These are phyloP conservation scores for Colletotrichum euphorbiae DNA, from an alignment of 2,329 filamentous ascomycete genomes.

Conservation along the genomic window DNA sequence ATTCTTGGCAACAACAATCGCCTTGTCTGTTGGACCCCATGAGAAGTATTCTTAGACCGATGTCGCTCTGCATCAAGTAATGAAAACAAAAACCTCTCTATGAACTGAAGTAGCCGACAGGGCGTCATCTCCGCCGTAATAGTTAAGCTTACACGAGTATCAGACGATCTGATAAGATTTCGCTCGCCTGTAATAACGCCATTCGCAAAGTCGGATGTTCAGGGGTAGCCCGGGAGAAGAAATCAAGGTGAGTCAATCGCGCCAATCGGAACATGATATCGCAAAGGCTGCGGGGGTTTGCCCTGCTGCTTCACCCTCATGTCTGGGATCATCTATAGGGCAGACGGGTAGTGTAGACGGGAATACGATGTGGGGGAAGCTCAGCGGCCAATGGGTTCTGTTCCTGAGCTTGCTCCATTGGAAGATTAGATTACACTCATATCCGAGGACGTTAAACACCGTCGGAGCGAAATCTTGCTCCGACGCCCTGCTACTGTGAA, in stretches of 20 bases:
- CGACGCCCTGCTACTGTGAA: neutral
- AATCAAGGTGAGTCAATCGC: neutral
- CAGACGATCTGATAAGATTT: constrained; percentile 23
- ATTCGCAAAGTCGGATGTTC: neutral
- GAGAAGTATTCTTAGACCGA: neutral
- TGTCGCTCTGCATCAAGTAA: neutral
- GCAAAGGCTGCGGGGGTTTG: neutral
- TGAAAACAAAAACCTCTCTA: neutral
- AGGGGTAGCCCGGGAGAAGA: neutral
- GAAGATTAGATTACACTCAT: constrained; percentile 1
- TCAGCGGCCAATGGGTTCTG: neutral
- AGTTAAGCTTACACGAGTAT: neutral
- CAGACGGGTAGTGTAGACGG: neutral
- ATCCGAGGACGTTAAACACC: neutral
- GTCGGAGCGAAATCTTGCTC: neutral
- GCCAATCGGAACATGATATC: neutral
- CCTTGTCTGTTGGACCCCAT: neutral
- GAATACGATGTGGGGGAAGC: constrained; percentile 13
- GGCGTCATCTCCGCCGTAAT: neutral
- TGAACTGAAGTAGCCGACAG: neutral
- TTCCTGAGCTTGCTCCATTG: neutral
- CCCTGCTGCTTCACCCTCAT: neutral
- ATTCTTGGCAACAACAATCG: neutral
- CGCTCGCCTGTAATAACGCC: neutral
- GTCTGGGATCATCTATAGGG: neutral